Base-by-base conservation (phyloP, 2,329 filamentous ascomycete genomes). In the Penicillium nordicum region DNA sequence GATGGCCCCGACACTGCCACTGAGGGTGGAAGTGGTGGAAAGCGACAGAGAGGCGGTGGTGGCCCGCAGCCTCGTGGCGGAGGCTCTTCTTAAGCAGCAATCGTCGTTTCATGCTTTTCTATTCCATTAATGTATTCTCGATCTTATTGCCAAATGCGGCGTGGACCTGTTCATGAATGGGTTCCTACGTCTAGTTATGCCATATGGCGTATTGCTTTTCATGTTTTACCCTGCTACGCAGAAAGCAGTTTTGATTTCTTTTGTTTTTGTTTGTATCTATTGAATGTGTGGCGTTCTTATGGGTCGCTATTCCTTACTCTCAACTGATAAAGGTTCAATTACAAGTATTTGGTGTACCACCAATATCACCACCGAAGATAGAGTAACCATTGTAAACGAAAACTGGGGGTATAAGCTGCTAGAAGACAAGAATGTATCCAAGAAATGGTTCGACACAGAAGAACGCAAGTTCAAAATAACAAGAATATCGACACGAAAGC, bases 41-140 rank as follows among this genome's bases (percentile, higher is more conserved):
- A 82, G 68, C 72, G 79, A 61, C 76, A 79, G 60, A 69, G 79
- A 59, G 79, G 79, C 12, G 75, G 75, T 5, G 61, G 61, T 46
- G 72, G 72, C 16, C 69, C 72, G 21, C 69, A 73, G 30, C 49
- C 67, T 38, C 63, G 71, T 54, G 69, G 70, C 18, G 64, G 61
- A 37, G 62, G 47, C 46, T 59, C 60, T 27, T 65, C 63, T 37
- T 72, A 62, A 45, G 18, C 40, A 27, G 53, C 23, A 56, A 30
- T 52, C 42, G n/a, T 44, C 37, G 27, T 58, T 29, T 50, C 30
- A 30, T 42, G 43, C 57, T 57, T 58, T 59, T 34, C 42, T 43
- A 40, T 60, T 53, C 18, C 23, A 45, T 46, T 36, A 11, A 54
- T 63, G 55, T 60, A 48, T 54, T 60, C 50, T 54, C 41, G 30